phyloP scores from a whole-genome alignment of 2,329 filamentous ascomycete species.

The Gremmenia infestans region DNA sequence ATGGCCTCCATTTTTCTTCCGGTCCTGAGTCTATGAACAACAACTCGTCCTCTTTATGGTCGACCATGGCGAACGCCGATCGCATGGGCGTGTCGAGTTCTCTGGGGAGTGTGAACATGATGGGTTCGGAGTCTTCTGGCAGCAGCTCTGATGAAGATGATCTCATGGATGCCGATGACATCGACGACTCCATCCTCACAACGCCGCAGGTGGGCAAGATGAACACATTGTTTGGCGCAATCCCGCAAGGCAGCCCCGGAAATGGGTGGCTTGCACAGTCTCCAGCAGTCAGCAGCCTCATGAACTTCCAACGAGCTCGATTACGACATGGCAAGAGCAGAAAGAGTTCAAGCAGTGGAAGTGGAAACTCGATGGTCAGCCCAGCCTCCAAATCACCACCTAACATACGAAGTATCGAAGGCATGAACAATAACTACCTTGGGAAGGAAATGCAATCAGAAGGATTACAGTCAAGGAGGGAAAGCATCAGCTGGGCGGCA shows the following conservation, averaged over 20 bases:
- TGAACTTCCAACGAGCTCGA: slow-evolving; percentile 68
- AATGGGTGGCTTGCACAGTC: slow-evolving; percentile 64
- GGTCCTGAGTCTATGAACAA: slow-evolving; percentile 60
- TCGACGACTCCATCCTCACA: slow-evolving; percentile 73
- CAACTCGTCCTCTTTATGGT: slow-evolving; percentile 58
- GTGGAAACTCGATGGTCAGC: slow-evolving; percentile 63
- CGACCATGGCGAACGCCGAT: slow-evolving; percentile 64
- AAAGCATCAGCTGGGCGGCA: slow-evolving; percentile 86
- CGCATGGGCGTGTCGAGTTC: slow-evolving; percentile 73
- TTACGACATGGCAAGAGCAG: slow-evolving; percentile 55
- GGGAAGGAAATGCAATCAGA: slow-evolving; percentile 43
- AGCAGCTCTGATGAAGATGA: slow-evolving; percentile 66
- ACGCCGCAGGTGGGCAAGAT: slow-evolving; percentile 73
- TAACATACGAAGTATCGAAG: slow-evolving; percentile 35
- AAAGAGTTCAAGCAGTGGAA: slow-evolving; percentile 66
- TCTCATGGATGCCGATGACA: slow-evolving; percentile 64
- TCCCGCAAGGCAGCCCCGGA: slow-evolving; percentile 43
- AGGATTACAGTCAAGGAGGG: slow-evolving; percentile 58
- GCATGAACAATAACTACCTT: slow-evolving; percentile 44
- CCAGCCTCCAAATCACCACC: slow-evolving; percentile 76
- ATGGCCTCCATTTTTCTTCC: slow-evolving; percentile 42
- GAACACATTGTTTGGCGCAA: slow-evolving; percentile 39
- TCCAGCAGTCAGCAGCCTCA: slow-evolving; percentile 68
- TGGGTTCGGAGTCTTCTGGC: slow-evolving; percentile 74
- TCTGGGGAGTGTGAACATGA: slow-evolving; percentile 44